Evolutionary conservation across 2,329 filamentous ascomycete genomes (phyloP), one percentile per base, ranked within the genome.

Genomic region (Tolypocladium paradoxum): DNA sequence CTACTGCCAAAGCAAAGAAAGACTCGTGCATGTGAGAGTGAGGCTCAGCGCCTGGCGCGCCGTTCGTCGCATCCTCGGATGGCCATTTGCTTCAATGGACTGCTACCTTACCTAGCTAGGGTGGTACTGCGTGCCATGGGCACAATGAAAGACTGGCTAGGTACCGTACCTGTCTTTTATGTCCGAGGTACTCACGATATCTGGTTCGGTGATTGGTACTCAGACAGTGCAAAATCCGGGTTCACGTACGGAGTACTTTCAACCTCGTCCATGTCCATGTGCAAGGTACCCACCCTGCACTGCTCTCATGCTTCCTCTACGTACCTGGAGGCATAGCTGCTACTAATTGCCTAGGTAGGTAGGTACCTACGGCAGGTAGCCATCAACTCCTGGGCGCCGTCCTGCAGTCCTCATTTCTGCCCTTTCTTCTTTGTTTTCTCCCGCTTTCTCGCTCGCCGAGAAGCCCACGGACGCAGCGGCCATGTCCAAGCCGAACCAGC

Each of bases 401-500:
- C 43, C 18, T 47, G 43, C 27, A 16, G 14, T 20, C n/a, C 14
- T n/a, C 18, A 14, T 22, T 45, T 18, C 37, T 43, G 49, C 29
- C 3, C 37, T 34, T 11, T 43, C 37, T 38, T 38, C 18, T 11
- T 24, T 51, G 33, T 24, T 16, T n/a, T 5, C 29, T 14, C 16
- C 18, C 43, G 6, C 27, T 33, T 33, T 9, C 27, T 47, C 43
- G 27, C 18, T 31, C 18, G 43, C 43, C 43, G 43, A n/a, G 18
- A n/a, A 27, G 38, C 14, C 14, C 22, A 9, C 40, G 16, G 27
- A 4, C 43, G 27, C 24, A 45, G 5, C 55, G 55, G 51, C 52
- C 53, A 71, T 71, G 68, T 66, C 68, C 40, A 84, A 78, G 61
- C 71, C 79, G 38, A 84, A 83, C 64, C 91, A 96, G 70, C 85